Base-by-base conservation (phyloP, 208 protist species). In the Trypanosoma mega region DNA sequence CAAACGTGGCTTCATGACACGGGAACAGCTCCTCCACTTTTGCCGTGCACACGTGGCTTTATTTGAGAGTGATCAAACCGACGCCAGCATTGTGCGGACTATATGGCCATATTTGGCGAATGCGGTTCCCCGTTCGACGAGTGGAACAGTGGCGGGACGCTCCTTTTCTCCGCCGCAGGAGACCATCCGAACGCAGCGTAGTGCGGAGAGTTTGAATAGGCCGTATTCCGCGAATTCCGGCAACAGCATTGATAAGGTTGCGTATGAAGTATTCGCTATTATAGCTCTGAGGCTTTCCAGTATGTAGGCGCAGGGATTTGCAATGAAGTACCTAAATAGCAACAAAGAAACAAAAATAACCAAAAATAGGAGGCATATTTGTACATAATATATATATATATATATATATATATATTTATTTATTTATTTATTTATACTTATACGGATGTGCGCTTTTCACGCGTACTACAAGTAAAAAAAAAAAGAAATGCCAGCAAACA, bases 11-110 rank as follows among this genome's bases (percentile, higher is more conserved):
- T 53, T 60, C 37, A 61, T 80, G 1, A 61, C 55, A 51, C 47
- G 26, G 0, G 39, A 68, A 26, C 56, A 80, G 63, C 41, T 80
- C 9, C 29, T 80, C 0, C 58, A 72, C 69, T 80, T 80, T 49
- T 75, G 68, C 31, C 56, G 60, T 31, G 48, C 69, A 12, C 69
- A 80, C 49, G 61, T 63, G 24, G 69, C 74, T 0, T 63, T 74
- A 31, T 65, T 58, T 50, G 53, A 64, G 45, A 24, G 30, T 12
- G 62, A 56, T 18, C 27, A 64, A 2, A 70, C 33, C 50, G 74
- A 76, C 24, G 39, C 31, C 3, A 54, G 47, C 47, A 60, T 80
- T 33, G 27, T 68, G 20, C 53, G 57, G 21, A 44, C 54, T n/a
- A 45, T 80, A n/a, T 21, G 21, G 0, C 59, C 63, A 16, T 69